These are phyloP conservation scores for Boletus calvinii DNA, from an alignment of 1,284 basidiomycete species.

Conservation along the genomic window DNA sequence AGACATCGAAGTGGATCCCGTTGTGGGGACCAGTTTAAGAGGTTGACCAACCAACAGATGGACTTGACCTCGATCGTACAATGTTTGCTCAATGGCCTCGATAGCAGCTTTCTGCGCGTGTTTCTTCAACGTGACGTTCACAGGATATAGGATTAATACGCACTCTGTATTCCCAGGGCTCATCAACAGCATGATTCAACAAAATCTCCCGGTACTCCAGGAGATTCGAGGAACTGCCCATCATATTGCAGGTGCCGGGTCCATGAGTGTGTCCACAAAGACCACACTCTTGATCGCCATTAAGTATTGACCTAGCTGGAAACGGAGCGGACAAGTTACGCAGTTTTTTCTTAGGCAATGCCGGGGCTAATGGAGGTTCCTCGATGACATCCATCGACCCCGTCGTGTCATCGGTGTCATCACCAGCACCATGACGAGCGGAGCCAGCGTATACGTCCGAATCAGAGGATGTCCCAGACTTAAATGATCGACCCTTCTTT, in stretches of 20 bases:
- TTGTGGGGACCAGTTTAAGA: constrained; percentile 44
- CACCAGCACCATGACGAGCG: constrained; percentile 9
- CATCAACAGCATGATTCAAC: constrained; percentile 57
- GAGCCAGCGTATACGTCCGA: constrained; percentile 34
- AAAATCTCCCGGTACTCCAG: constrained; percentile 67
- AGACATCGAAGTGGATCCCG: constrained; percentile 1
- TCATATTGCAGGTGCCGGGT: constrained; percentile 59
- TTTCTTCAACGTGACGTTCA: constrained; percentile 1
- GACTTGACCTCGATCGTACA: constrained; percentile 52
- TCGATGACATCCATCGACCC: constrained; percentile 20
- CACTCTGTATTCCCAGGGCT: constrained; percentile 64
- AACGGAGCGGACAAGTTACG: constrained; percentile 6
- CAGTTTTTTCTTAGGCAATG: constrained; percentile 15
- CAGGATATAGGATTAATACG: constrained; percentile 17
- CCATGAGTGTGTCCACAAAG: constrained; percentile 61
- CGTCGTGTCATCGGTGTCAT: constrained; percentile 30
- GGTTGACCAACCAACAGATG: constrained; percentile 62
- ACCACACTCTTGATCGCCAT: constrained; percentile 43
- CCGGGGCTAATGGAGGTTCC: constrained; percentile 1
- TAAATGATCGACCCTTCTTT: constrained; percentile 25
- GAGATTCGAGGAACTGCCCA: constrained; percentile 59
- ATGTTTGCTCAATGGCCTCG: constrained; percentile 59
- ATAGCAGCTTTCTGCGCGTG: constrained; percentile 57
- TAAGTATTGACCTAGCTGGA: constrained; percentile 14
- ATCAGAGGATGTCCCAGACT: constrained; percentile 29